phyloP scores from a whole-genome alignment of 345 rosid genomes.

The Turritis glabra region DNA sequence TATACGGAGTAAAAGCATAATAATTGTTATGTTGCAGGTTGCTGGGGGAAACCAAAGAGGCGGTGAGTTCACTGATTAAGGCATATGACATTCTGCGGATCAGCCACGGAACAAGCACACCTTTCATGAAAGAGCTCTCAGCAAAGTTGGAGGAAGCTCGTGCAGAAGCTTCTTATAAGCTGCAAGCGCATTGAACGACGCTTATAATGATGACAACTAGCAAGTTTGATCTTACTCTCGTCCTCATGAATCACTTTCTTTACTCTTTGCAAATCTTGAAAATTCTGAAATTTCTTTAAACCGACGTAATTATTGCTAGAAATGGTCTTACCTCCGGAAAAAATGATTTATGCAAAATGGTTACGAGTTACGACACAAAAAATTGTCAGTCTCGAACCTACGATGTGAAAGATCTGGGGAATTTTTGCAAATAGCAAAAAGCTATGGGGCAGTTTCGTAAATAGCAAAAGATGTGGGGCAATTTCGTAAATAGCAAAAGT shows the following conservation, averaged over 20 bases:
- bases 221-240: slow-evolving; percentile 7
- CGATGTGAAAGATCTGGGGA: too few relatives aligned
- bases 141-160: slow-evolving; percentile 82
- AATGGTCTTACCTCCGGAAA: too few relatives aligned
- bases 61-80: slow-evolving; percentile 59
- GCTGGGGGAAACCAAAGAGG: slow-evolving; percentile 60
- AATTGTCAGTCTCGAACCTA: too few relatives aligned
- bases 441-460: too few relatives aligned
- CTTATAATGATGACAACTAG: slow-evolving; percentile 42
- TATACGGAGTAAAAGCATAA: neutral
- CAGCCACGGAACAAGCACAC: slow-evolving; percentile 67
- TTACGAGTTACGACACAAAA: too few relatives aligned
- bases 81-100: slow-evolving; percentile 63
- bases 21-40: slow-evolving; percentile 52
- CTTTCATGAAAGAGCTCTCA: slow-evolving; percentile 71
- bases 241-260: slow-evolving; percentile 7
- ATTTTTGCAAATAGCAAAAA: too few relatives aligned
- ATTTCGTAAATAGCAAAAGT: too few relatives aligned
- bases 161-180: slow-evolving; percentile 74
- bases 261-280: neutral
- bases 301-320: too few relatives aligned
- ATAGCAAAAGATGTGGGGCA: too few relatives aligned
- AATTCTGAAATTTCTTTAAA: neutral
- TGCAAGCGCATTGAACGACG: slow-evolving; percentile 23
- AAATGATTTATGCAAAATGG: too few relatives aligned